Evolutionary conservation across 2,329 filamentous ascomycete species (phyloP).

Genomic region (Epichloe hybrida): DNA sequence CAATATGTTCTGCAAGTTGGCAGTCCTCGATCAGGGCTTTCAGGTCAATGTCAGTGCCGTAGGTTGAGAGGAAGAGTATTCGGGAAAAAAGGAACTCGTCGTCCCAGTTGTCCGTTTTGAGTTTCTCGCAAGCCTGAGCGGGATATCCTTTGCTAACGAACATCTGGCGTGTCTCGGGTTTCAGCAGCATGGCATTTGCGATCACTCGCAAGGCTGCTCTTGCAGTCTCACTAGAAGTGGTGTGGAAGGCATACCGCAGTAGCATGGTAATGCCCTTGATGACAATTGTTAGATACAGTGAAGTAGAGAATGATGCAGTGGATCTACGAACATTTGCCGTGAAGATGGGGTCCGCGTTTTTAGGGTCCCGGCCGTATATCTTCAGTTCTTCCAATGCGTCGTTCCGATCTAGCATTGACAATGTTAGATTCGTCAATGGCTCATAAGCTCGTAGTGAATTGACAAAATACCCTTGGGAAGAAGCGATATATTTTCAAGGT

Average conservation of each 20-base stretch:
- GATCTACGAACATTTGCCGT: constrained; percentile 48
- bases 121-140: constrained; percentile 51
- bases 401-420: constrained; percentile 41
- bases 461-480: constrained; percentile 40
- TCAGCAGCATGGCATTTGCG: constrained; percentile 57
- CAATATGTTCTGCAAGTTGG: constrained; percentile 42
- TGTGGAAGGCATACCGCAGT: constrained; percentile 59
- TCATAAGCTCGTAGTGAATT: not conserved
- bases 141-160: constrained; percentile 34
- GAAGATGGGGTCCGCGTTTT: constrained; percentile 69
- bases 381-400: constrained; percentile 57
- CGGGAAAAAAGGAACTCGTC: constrained; percentile 65
- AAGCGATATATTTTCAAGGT: constrained; percentile 47
- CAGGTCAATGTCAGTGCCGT: constrained; percentile 35
- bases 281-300: not conserved
- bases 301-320: not conserved
- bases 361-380: constrained; percentile 47
- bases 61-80: constrained; percentile 31
- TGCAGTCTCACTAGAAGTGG: constrained; percentile 46
- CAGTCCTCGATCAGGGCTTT: constrained; percentile 32
- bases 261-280: constrained; percentile 61
- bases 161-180: constrained; percentile 28
- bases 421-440: constrained; percentile 1
- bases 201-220: constrained; percentile 70
- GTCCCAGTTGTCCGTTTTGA: constrained; percentile 62